Evolutionary conservation across 257 asterid genomes (phyloP), one percentile per base, ranked within the genome.

Genomic region (Buddleja alternifolia): DNA sequence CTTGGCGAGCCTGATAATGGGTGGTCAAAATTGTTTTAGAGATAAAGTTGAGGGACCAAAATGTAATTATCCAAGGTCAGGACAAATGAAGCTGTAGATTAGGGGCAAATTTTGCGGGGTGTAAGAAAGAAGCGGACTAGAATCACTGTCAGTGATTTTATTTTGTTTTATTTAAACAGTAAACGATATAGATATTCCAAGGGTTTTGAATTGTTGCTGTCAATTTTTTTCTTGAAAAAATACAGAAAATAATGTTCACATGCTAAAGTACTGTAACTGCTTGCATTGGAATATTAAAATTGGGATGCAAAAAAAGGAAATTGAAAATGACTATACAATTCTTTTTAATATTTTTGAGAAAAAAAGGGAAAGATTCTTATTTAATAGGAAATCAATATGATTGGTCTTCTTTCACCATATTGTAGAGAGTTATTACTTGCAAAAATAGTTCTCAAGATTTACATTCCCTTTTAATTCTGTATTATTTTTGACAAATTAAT

Each of bases 91-190:
- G 71, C 57, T 76, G 48, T 34, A 52, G 81, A 72, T 68, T 77
- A 73, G 72, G 80, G 82, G 77, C 76, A 82, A 67, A 57, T 42
- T 71, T 76, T 76, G 71, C 71, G 82, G 81, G 82, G 75, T 68
- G 78, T 67, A 74, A 24, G 72, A 78, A 80, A 79, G 55, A 46
- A 57, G 56, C 11, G 76, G 71, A 17, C 52, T 64, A 41, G 68
- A 73, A 75, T 69, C 69, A 72, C 72, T 71, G 75, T 67, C 63
- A 76, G 58, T 63, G 67, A 61, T 41, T 59, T 71, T 67, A 24
- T 66, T 50, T 72, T 59, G 47, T 73, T 78, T 66, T 39, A 24
- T 12, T 17, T 34, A 14, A 80, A 77, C 78, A 78, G 74, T 70
- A 67, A 74, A 63, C 71, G 68, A 46, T 48, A 48, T 29, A 29